Percentiles rank a stretch among this genome's conserved stretches.
Conservation (phyloP, 2,329 filamentous ascomycete species). For the Monosporascus sp. region DNA sequence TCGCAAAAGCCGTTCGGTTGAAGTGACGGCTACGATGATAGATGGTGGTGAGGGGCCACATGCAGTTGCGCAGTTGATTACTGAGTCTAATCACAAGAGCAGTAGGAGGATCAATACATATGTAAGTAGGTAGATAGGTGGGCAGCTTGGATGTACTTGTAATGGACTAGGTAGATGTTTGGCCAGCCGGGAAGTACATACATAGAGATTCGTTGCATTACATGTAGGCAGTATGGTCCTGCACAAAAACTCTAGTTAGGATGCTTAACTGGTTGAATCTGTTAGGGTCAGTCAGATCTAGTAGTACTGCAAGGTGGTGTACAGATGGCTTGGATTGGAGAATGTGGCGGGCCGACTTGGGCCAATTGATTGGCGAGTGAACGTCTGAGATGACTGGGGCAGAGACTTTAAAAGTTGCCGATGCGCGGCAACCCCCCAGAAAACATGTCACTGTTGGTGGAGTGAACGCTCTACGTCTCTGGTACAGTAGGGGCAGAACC, state of each 20-base stretch:
- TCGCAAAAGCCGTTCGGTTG: background rate
- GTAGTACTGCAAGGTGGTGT: background rate
- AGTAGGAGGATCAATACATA: background rate
- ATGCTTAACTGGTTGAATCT: background rate
- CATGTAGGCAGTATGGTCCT: background rate
- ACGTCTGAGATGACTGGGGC: too few species aligned
- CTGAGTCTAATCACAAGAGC: background rate
- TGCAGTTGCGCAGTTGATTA: background rate
- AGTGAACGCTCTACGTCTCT: too few species aligned
- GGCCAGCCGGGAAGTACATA: background rate
- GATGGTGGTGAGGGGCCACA: too few species aligned
- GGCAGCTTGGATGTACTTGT: background rate
- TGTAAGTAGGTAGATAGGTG: background rate
- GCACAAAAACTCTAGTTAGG: background rate
- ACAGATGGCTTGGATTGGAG: background rate
- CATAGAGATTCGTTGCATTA: background rate
- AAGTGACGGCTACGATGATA: too few species aligned
- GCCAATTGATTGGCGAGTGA: background rate
- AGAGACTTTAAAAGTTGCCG: too few species aligned
- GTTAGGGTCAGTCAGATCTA: background rate
- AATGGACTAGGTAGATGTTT: background rate
- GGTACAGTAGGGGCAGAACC: too few species aligned
- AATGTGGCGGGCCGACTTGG: background rate
- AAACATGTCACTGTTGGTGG: too few species aligned
- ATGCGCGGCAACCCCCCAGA: too few species aligned